Percentiles rank a stretch among this genome's conserved stretches.
Evolutionary conservation across 1,284 basidiomycete genomes (phyloP).

Genomic region (Pascua sp.): DNA sequence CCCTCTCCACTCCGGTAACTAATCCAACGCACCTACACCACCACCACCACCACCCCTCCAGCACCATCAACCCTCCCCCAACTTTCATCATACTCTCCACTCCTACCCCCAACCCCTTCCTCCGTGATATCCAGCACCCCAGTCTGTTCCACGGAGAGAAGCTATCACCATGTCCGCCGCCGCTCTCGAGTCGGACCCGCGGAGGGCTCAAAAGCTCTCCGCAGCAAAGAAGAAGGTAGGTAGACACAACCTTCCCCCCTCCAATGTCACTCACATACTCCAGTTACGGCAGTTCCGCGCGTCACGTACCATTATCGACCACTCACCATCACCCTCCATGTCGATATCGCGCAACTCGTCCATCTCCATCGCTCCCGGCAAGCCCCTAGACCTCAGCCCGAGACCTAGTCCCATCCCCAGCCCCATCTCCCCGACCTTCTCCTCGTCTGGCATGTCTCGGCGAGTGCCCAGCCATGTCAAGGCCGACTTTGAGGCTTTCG

Average conservation of each 20-base stretch:
- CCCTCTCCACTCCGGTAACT: not conserved
- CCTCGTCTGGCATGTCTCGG: not conserved
- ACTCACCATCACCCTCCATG: constrained; percentile 3
- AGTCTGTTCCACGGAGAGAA: not conserved
- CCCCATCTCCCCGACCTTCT: constrained; percentile 3
- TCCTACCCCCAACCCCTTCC: not conserved
- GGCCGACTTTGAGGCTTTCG: not conserved
- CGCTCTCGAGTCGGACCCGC: constrained; percentile 12
- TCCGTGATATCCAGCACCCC: not conserved
- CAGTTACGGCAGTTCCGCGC: constrained; percentile 43
- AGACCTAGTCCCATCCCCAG: constrained; percentile 8
- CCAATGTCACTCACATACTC: constrained; percentile 2
- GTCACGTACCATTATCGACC: constrained; percentile 24
- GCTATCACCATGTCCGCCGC: constrained; percentile 6
- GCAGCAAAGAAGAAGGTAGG: constrained; percentile 41
- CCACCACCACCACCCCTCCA: not conserved
- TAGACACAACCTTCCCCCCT: not conserved
- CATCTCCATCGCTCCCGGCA: constrained; percentile 10
- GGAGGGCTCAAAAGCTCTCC: constrained; percentile 32
- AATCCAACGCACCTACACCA: not conserved
- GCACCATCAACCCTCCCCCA: not conserved
- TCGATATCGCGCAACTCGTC: constrained; percentile 17
- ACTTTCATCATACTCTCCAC: not conserved
- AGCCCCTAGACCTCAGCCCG: not conserved
- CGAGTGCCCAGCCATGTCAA: constrained; percentile 3